Evolutionary conservation across 2,329 filamentous ascomycete genomes (phyloP), one percentile per base, ranked within the genome.

Genomic region (Colletotrichum orbiculare): DNA sequence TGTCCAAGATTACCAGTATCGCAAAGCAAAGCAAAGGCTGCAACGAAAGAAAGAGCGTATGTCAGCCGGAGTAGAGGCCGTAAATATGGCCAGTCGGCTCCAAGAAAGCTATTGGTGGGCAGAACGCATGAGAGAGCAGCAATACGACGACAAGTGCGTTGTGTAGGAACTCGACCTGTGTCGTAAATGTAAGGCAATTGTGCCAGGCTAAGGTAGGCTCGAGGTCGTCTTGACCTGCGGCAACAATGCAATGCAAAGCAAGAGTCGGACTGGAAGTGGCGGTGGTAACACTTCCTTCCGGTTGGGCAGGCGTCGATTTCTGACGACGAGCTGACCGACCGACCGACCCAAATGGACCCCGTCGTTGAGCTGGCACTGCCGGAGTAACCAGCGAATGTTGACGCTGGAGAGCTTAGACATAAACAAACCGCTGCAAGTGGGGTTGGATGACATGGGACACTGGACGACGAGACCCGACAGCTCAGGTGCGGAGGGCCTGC

Each of bases 351-450:
- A 62, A 53, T 43, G 17, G 47, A 43, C 46, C 52, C 58, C 52
- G 41, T 41, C 62, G 58, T 65, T 65, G 62, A 65, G 62, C 58
- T 66, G 52, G 54, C 54, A 64, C 64, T 66, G 64, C 64, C 64
- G 60, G 48, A 64, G 64, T 66, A 60, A 64, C 60, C 64, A 66
- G 60, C 41, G 25, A 43, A 58, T 64, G 59, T 64, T 64, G 59
- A 64, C 48, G 64, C 60, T 54, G 35, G 46, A 25, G 25, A 66
- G 54, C 64, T 66, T 46, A 54, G 64, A 66, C 64, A 58, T 64
- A 66, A 66, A 66, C 64, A 66, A 66, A 65, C 58, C 58, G 47
- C 47, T 35, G 15, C n/a, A 13, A 58, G 58, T 65, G 59, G 63
- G 63, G 17, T 17, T 17, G 17, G 17, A 17, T 17, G 17, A 17